phyloP scores from a whole-genome alignment of 2,329 filamentous ascomycete species.

The Cadophora malorum region DNA sequence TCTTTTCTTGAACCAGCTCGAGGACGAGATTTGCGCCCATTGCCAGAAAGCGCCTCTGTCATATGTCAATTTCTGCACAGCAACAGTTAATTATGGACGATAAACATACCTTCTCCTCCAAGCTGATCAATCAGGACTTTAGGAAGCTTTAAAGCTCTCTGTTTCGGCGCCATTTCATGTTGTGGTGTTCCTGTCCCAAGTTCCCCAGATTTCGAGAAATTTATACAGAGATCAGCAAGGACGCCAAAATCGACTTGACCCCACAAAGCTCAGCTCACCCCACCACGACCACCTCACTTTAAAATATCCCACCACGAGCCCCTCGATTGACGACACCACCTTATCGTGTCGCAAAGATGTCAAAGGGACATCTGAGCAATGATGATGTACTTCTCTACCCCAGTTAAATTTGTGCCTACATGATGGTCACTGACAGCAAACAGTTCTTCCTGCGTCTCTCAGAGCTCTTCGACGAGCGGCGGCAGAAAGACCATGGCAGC shows the following conservation, averaged over 20 bases:
- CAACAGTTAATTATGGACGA: background rate
- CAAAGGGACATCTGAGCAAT: constrained; percentile 61
- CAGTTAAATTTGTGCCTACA: background rate
- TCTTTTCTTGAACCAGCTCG: constrained; percentile 43
- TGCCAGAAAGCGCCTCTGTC: constrained; percentile 35
- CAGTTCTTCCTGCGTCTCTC: constrained; percentile 77
- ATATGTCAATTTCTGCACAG: constrained; percentile 17
- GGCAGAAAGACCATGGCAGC: constrained; percentile 74
- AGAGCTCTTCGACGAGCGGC: constrained; percentile 70
- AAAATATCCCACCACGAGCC: constrained; percentile 23
- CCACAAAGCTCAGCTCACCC: constrained; percentile 30
- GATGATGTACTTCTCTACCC: constrained; percentile 58
- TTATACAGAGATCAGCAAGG: constrained; percentile 12
- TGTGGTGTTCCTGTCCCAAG: constrained; percentile 6
- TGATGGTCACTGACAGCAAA: constrained; percentile 31
- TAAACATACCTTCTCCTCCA: constrained; percentile 45
- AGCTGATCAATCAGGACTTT: constrained; percentile 53
- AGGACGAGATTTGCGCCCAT: constrained; percentile 30
- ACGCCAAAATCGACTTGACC: constrained; percentile 27
- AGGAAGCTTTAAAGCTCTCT: constrained; percentile 52
- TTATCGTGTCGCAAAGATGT: constrained; percentile 46
- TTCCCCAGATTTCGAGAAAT: constrained; percentile 27
- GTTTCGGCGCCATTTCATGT: constrained; percentile 39
- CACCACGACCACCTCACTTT: constrained; percentile 22
- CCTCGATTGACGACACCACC: background rate